phyloP scores from a whole-genome alignment of 225 moss, liverwort and hornwort species.

The Pseudisothecium myosuroides region DNA sequence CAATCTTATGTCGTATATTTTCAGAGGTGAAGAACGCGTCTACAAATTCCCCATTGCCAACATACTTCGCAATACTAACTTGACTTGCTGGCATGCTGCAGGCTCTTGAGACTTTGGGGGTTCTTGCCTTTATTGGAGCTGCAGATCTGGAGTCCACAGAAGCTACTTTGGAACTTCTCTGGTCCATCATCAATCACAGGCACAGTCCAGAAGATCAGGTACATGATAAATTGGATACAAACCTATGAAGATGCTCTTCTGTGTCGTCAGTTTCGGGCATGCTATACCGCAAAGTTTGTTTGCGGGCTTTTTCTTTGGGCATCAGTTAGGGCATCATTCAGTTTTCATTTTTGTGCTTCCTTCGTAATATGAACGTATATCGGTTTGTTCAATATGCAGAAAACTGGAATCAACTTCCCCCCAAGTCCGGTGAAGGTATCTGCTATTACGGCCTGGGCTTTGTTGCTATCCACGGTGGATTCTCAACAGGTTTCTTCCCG shows the following conservation, averaged over 20 bases:
- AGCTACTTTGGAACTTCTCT: slow-evolving; percentile 47
- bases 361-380: not conserved
- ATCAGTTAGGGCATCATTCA: not conserved
- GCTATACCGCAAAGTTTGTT: not conserved
- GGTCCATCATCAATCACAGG: slow-evolving; percentile 61
- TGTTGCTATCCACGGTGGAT: slow-evolving; percentile 63
- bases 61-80: not conserved
- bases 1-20: not conserved
- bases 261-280: not conserved
- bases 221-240: not conserved
- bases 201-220: slow-evolving; percentile 77
- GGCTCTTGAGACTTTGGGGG: slow-evolving; percentile 59
- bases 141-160: slow-evolving; percentile 47
- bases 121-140: slow-evolving; percentile 62
- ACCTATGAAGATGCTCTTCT: not conserved
- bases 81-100: slow-evolving; percentile 4
- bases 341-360: not conserved
- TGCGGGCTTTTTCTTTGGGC: not conserved
- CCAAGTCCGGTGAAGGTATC: slow-evolving; percentile 56
- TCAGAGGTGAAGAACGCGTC: not conserved
- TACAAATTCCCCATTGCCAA: not conserved
- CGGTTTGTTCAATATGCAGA: slow-evolving; percentile 15
- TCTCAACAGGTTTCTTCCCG: slow-evolving; percentile 39
- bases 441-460: slow-evolving; percentile 65
- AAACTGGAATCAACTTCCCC: slow-evolving; percentile 47